These are phyloP conservation scores for Lophiostoma macrostomum DNA, from an alignment of 495 filamentous ascomycete species.

Conservation along the genomic window DNA sequence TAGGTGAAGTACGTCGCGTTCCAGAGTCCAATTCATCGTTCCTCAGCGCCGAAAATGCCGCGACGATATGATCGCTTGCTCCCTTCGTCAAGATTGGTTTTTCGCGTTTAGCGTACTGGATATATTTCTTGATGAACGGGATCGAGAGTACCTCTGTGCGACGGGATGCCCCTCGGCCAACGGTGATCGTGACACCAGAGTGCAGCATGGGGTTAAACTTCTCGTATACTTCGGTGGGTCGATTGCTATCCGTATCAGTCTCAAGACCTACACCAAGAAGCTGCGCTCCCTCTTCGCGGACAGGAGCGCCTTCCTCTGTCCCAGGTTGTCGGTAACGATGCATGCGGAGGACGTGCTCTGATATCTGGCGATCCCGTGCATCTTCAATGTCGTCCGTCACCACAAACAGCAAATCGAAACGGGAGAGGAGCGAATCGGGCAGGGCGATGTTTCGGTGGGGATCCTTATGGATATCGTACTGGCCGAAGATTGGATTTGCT, in stretches of 20 bases:
- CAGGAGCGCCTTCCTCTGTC: slow-evolving; percentile 90
- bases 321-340: slow-evolving; percentile 93
- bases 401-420: slow-evolving; percentile 98
- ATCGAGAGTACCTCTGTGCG: slow-evolving; percentile 92
- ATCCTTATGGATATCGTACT: slow-evolving; percentile 98
- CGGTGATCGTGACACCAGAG: slow-evolving; percentile 76
- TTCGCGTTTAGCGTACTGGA: slow-evolving; percentile 94
- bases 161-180: slow-evolving; percentile 67
- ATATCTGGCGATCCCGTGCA: slow-evolving; percentile 80
- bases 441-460: slow-evolving; percentile 98
- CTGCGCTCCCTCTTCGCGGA: slow-evolving; percentile 83
- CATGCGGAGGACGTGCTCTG: slow-evolving; percentile 96
- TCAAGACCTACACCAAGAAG: slow-evolving; percentile 86
- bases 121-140: slow-evolving; percentile 99
- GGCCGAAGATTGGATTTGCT: slow-evolving; percentile 95
- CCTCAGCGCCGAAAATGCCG: slow-evolving; percentile 87
- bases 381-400: slow-evolving; percentile 99
- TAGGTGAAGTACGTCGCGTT: slow-evolving; percentile 86
- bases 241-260: slow-evolving; percentile 64
- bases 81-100: slow-evolving; percentile 91
- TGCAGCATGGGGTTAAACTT: slow-evolving; percentile 97
- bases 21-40: slow-evolving; percentile 96
- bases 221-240: slow-evolving; percentile 86
- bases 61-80: slow-evolving; percentile 86
- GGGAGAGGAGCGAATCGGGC: slow-evolving; percentile 92